These are phyloP conservation scores for Hibiscus trionum DNA, from an alignment of 345 rosid genomes.

Conservation along the genomic window DNA sequence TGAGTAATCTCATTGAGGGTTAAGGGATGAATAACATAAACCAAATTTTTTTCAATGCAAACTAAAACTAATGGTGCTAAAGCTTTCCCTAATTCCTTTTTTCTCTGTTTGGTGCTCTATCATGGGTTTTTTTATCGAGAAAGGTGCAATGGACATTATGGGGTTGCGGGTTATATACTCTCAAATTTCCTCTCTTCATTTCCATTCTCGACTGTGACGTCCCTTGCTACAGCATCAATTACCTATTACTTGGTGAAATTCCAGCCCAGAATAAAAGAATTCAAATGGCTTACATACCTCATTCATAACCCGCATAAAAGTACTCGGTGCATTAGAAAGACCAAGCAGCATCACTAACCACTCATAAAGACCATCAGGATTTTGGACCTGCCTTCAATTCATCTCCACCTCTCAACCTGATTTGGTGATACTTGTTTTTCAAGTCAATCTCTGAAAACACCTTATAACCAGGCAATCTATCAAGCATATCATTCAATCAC, in stretches of 20 bases:
- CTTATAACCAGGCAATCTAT: background rate
- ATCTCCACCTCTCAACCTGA: background rate
- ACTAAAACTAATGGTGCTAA: slow-evolving; percentile 3
- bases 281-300: background rate
- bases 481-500: too few relatives aligned
- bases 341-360: background rate
- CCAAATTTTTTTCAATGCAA: background rate
- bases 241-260: slow-evolving; percentile 45
- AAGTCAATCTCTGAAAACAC: background rate
- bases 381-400: background rate
- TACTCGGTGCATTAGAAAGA: background rate
- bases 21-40: too few relatives aligned
- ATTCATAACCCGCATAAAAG: background rate
- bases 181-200: slow-evolving; percentile 49
- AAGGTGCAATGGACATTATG: slow-evolving; percentile 40
- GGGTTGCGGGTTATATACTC: slow-evolving; percentile 30
- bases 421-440: background rate
- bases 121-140: slow-evolving; percentile 41
- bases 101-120: background rate
- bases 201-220: slow-evolving; percentile 34
- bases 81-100: background rate
- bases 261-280: slow-evolving; percentile 16
- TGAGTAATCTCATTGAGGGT: background rate
- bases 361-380: background rate
- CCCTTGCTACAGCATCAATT: slow-evolving; percentile 28